Conservation (phyloP, 2,329 filamentous ascomycete genomes). For the Fusarium nanum region DNA sequence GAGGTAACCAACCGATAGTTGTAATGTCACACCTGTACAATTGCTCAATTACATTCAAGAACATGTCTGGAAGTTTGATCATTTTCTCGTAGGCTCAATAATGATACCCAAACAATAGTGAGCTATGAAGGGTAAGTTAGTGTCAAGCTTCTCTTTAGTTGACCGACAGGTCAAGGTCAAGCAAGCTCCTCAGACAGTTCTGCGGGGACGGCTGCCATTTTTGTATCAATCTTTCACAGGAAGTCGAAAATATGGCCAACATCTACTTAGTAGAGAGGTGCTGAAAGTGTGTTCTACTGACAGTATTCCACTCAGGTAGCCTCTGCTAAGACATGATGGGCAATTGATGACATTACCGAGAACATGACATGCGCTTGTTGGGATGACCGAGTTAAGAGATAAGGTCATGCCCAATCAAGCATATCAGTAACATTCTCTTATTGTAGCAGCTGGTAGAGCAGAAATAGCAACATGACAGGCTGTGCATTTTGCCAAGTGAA, state of each 20-base stretch:
- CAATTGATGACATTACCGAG: background rate
- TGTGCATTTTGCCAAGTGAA: background rate
- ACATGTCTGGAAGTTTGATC: background rate
- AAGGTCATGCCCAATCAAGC: background rate
- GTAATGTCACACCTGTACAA: background rate
- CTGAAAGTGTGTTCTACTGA: background rate
- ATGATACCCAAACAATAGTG: background rate
- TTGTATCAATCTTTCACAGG: background rate
- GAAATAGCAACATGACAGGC: background rate
- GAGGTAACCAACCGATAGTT: background rate
- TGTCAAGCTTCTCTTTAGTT: background rate
- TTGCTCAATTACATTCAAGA: too few species aligned
- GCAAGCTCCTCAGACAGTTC: background rate
- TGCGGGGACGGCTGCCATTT: background rate
- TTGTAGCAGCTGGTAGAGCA: background rate
- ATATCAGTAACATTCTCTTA: background rate
- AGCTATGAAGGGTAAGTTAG: background rate
- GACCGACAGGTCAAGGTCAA: too few species aligned
- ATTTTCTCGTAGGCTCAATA: background rate
- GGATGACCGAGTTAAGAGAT: background rate
- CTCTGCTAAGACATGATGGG: background rate
- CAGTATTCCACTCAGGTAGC: background rate
- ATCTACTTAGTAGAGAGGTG: background rate
- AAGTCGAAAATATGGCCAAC: background rate
- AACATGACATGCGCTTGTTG: background rate